These are phyloP conservation scores for Cladophialophora chaetospira DNA, from an alignment of 2,329 filamentous ascomycete species.

Conservation along the genomic window DNA sequence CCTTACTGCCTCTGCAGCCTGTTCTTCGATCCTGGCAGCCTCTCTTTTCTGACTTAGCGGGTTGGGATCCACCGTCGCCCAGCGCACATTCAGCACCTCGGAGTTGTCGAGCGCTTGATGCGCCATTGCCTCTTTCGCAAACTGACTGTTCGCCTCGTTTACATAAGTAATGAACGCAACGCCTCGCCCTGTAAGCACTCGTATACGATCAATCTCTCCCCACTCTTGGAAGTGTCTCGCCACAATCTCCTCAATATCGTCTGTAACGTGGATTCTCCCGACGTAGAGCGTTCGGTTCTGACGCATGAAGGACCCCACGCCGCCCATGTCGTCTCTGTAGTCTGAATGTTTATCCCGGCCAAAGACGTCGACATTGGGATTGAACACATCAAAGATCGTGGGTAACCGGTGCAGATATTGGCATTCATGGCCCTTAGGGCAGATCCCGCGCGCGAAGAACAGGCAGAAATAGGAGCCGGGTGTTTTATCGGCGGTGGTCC, in stretches of 20 bases:
- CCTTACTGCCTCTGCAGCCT: slow-evolving; percentile 90
- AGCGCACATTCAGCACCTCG: slow-evolving; percentile 92
- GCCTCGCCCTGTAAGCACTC: slow-evolving; percentile 83
- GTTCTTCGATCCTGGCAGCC: slow-evolving; percentile 84
- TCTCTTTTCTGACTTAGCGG: slow-evolving; percentile 92
- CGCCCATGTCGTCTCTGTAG: slow-evolving; percentile 97
- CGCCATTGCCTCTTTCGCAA: slow-evolving; percentile 93
- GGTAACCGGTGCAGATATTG: slow-evolving; percentile 90
- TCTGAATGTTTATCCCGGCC: slow-evolving; percentile 89
- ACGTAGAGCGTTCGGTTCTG: slow-evolving; percentile 94
- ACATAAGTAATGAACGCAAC: slow-evolving; percentile 95
- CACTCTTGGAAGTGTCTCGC: slow-evolving; percentile 95
- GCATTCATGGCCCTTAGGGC: slow-evolving; percentile 88
- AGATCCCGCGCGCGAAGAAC: slow-evolving; percentile 80
- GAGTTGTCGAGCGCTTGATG: slow-evolving; percentile 89
- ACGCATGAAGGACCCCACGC: slow-evolving; percentile 88
- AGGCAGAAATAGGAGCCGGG: slow-evolving; percentile 88
- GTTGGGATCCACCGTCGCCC: slow-evolving; percentile 96
- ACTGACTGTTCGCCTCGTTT: slow-evolving; percentile 86
- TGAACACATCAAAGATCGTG: slow-evolving; percentile 83
- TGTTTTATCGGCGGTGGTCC: slow-evolving; percentile 74
- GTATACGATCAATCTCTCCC: slow-evolving; percentile 85
- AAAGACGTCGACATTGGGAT: slow-evolving; percentile 93
- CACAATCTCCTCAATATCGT: slow-evolving; percentile 96
- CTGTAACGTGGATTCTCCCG: slow-evolving; percentile 89